These are phyloP conservation scores for Russula sp. DNA, from an alignment of 768 basidiomycete species.

Conservation along the genomic window DNA sequence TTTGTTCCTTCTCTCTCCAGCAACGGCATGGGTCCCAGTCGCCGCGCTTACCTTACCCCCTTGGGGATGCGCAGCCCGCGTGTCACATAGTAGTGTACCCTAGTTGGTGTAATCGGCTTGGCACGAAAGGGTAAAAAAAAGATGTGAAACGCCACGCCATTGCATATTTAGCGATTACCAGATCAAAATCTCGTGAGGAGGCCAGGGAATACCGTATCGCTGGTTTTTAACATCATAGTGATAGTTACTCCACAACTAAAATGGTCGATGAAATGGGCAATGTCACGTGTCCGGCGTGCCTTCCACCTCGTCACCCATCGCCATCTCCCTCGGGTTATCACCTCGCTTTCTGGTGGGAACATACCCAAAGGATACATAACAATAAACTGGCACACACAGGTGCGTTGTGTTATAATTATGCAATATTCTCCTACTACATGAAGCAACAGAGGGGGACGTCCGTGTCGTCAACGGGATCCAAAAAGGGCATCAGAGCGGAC, in stretches of 20 bases:
- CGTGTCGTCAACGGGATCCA: not conserved
- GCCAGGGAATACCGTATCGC: too few species aligned
- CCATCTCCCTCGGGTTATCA: not conserved
- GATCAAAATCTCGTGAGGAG: too few species aligned
- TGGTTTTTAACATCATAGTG: too few species aligned
- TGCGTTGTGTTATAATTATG: not conserved
- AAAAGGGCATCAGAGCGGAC: not conserved
- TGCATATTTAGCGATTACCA: not conserved
- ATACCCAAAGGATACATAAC: not conserved
- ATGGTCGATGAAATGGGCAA: not conserved
- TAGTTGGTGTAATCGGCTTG: not conserved
- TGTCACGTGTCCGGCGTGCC: not conserved
- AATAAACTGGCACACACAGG: not conserved
- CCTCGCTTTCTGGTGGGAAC: not conserved
- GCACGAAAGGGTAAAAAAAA: not conserved
- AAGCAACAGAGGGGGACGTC: not conserved
- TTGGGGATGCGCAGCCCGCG: too few species aligned
- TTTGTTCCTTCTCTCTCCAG: too few species aligned
- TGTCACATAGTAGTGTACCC: too few species aligned
- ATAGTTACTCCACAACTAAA: too few species aligned
- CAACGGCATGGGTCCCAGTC: too few species aligned
- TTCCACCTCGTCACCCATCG: not conserved
- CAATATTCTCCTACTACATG: not conserved
- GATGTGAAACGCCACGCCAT: not conserved
- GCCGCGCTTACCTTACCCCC: too few species aligned